Evolutionary conservation across 345 rosid genomes (phyloP), one percentile per base, ranked within the genome.

Genomic region (Murraya paniculata): DNA sequence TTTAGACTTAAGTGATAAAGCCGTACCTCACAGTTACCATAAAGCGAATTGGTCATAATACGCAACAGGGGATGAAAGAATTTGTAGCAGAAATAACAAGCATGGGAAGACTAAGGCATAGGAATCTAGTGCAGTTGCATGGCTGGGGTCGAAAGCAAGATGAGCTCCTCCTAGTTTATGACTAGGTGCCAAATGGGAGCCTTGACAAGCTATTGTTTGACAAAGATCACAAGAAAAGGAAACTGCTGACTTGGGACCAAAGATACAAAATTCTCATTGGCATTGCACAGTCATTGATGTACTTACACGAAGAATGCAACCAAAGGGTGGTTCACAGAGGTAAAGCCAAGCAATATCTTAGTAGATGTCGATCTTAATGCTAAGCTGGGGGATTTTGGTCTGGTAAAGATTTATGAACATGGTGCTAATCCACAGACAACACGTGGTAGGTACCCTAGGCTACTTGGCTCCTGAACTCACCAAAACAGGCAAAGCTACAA

Each of bases 381-480:
- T 25, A 60, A 60, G 64, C 64, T 60, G 5, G 83, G 87, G 13
- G 85, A 82, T 67, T 85, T 85, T 9, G 85, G 88, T 6, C 88
- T 82, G 7, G 88, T 85, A 28, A 85, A 78, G 77, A 11, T 80
- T n/a, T 80, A 80, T 53, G 88, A 85, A 21, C 84, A 73, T 35
- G 84, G 82, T 11, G 28, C n/a, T 4, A 78, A 80, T 57, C 80
- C 88, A 5, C 60, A 27, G 60, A 82, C 85, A 33, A 80, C 88
- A 0, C 72, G 75, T 5, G 1, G 88, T 78, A 0, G 88, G 88
- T 45, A 85, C 88, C 10, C 62, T 85, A 45, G 88, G 88, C 2
- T 85, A 85, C 64, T 30, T 85, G 31, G 88, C 88, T 31, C 88
- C 84, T 2, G 88, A 85, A 62, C 78, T 82, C 7, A 78, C 86